Percentiles rank a stretch among this genome's conserved stretches.
These are phyloP conservation scores for Dryas integrifolia DNA, from an alignment of 331 rosid genomes.

Conservation along the genomic window DNA sequence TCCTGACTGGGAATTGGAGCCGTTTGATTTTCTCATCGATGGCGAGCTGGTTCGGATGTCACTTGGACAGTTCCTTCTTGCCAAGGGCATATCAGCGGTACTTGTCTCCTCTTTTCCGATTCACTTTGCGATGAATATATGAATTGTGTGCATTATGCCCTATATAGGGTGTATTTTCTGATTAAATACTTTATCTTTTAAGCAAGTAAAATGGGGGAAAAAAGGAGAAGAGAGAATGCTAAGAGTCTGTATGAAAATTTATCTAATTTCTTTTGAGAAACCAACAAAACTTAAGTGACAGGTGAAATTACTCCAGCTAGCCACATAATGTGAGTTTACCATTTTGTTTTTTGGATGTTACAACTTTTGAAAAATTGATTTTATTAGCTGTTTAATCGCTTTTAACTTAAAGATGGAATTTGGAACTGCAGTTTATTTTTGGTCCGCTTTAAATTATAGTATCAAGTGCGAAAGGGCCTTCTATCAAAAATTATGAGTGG, in stretches of 20 bases:
- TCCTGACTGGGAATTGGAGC: slow-evolving; percentile 52
- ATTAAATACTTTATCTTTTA: not conserved
- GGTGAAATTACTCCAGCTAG: not conserved
- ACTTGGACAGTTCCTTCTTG: slow-evolving; percentile 77
- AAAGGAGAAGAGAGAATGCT: not conserved
- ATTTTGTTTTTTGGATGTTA: not conserved
- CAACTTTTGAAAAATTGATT: not conserved
- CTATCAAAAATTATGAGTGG: not conserved
- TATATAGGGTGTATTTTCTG: not conserved
- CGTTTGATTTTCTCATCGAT: slow-evolving; percentile 85
- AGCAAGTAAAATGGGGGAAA: not conserved
- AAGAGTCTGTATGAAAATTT: not conserved
- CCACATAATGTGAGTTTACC: not conserved
- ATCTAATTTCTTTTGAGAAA: not conserved
- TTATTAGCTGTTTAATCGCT: not conserved
- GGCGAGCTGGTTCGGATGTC: slow-evolving; percentile 88
- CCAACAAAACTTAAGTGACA: not conserved
- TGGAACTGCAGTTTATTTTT: not conserved
- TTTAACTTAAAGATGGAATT: not conserved
- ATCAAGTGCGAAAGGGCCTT: not conserved
- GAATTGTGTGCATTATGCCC: not conserved
- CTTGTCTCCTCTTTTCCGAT: not conserved
- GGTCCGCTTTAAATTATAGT: not conserved
- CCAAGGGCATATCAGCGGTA: slow-evolving; percentile 85
- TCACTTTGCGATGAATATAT: not conserved